These are phyloP conservation scores for Bipolaris sorokiniana DNA, from an alignment of 2,329 filamentous ascomycete species.

Conservation along the genomic window DNA sequence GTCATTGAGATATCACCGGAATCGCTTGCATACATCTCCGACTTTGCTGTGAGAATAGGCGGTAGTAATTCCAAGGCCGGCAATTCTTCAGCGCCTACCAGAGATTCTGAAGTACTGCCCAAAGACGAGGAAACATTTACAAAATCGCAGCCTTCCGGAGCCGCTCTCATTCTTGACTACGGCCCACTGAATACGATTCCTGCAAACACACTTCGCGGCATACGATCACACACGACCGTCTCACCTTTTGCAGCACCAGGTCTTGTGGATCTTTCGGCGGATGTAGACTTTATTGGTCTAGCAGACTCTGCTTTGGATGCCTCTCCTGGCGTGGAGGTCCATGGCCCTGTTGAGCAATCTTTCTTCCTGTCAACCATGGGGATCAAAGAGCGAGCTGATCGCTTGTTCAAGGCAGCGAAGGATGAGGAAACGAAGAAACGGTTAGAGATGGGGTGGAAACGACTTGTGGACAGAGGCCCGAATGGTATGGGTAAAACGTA, in stretches of 20 bases:
- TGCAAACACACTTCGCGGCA: slow-evolving; percentile 87
- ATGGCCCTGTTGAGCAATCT: slow-evolving; percentile 88
- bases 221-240: slow-evolving; percentile 75
- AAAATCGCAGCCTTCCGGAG: slow-evolving; percentile 73
- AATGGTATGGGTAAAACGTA: slow-evolving; percentile 94
- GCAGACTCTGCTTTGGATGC: slow-evolving; percentile 80
- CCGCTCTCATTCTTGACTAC: slow-evolving; percentile 95
- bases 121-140: slow-evolving; percentile 41
- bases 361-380: slow-evolving; percentile 82
- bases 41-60: slow-evolving; percentile 86
- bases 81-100: slow-evolving; percentile 51
- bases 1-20: slow-evolving; percentile 92
- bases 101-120: slow-evolving; percentile 17
- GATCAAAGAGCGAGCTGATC: slow-evolving; percentile 59
- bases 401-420: slow-evolving; percentile 46
- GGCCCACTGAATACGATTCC: slow-evolving; percentile 80
- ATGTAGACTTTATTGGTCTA: slow-evolving; percentile 90
- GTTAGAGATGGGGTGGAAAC: slow-evolving; percentile 76
- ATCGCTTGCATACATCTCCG: slow-evolving; percentile 75
- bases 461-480: slow-evolving; percentile 81
- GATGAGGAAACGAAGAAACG: slow-evolving; percentile 50
- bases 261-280: slow-evolving; percentile 84
- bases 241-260: slow-evolving; percentile 82
- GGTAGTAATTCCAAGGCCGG: slow-evolving; percentile 54
- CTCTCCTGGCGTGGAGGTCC: slow-evolving; percentile 83